Percentiles rank a stretch among this genome's conserved stretches.
Conservation (phyloP, 768 basidiomycete species). For the Cyclocybe aegerita region DNA sequence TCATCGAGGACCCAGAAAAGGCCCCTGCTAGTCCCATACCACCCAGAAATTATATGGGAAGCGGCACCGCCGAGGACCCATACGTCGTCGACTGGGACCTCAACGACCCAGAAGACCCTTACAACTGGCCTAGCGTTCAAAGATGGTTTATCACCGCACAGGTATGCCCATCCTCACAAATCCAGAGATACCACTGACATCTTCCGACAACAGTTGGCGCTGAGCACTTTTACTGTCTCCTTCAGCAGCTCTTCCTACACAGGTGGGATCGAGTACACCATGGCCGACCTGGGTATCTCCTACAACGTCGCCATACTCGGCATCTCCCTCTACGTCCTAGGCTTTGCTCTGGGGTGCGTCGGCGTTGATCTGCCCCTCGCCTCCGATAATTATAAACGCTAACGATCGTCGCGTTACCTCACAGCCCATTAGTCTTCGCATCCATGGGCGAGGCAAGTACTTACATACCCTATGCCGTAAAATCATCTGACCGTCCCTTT, state of each 20-base stretch:
- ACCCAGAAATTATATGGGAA: slow-evolving; percentile 36
- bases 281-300: slow-evolving; percentile 46
- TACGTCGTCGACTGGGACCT: slow-evolving; percentile 54
- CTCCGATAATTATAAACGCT: not conserved
- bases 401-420: slow-evolving; percentile 1
- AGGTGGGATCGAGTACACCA: slow-evolving; percentile 46
- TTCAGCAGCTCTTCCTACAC: slow-evolving; percentile 60
- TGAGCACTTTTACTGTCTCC: slow-evolving; percentile 56
- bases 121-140: slow-evolving; percentile 47
- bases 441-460: slow-evolving; percentile 52
- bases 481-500: slow-evolving; percentile 5
- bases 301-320: slow-evolving; percentile 56
- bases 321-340: slow-evolving; percentile 61
- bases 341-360: slow-evolving; percentile 56
- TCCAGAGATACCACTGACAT: not conserved
- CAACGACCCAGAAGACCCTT: slow-evolving; percentile 53
- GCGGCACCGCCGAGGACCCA: slow-evolving; percentile 47
- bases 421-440: slow-evolving; percentile 53
- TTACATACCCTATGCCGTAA: not conserved
- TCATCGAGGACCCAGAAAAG: slow-evolving; percentile 12
- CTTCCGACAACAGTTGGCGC: slow-evolving; percentile 37
- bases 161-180: too few relatives aligned
- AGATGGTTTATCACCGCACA: slow-evolving; percentile 59
- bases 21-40: not conserved
- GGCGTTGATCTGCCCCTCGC: not conserved